Percentiles rank a stretch among this genome's conserved stretches.
phyloP scores from a whole-genome alignment of 2,329 filamentous ascomycete genomes.

The Leptosphaerulina australis region DNA sequence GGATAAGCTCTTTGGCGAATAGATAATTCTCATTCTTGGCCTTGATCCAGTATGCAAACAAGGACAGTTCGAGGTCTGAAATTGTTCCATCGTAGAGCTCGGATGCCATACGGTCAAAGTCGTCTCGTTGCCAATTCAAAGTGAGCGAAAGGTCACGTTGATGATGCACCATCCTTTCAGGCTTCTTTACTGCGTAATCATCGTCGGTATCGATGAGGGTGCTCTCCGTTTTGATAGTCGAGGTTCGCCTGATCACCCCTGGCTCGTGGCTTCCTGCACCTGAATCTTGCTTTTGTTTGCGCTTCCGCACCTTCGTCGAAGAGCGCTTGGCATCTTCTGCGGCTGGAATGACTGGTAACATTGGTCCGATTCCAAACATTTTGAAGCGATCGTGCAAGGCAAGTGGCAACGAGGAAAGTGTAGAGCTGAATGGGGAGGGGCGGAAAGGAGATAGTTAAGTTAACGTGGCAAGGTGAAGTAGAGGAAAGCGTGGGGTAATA shows the following conservation, averaged over 20 bases:
- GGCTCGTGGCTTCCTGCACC: not conserved
- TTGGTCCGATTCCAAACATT: conserved; percentile 13
- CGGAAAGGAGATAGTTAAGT: not conserved
- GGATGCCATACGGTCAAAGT: conserved; percentile 19
- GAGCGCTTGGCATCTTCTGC: not conserved
- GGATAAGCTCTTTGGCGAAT: conserved; percentile 31
- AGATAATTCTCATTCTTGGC: conserved; percentile 29
- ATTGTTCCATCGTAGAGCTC: conserved; percentile 35
- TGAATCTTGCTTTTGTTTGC: not conserved
- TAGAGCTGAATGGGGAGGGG: too few relatives aligned
- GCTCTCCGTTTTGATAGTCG: not conserved
- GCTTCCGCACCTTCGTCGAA: not conserved
- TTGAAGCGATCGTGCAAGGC: not conserved
- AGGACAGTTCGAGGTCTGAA: conserved; percentile 31
- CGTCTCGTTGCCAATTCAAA: conserved; percentile 11
- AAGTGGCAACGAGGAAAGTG: not conserved
- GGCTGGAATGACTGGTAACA: conserved; percentile 4
- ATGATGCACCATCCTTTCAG: not conserved
- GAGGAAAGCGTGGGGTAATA: not conserved
- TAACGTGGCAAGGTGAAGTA: not conserved
- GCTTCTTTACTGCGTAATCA: not conserved
- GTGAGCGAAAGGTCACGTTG: conserved; percentile 10
- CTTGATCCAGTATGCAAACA: conserved; percentile 37
- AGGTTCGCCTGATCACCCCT: not conserved
- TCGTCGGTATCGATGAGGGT: conserved; percentile 1